Evolutionary conservation across 1,139 yeast species (phyloP).

Genomic region (Wickerhamiella infanticola): DNA sequence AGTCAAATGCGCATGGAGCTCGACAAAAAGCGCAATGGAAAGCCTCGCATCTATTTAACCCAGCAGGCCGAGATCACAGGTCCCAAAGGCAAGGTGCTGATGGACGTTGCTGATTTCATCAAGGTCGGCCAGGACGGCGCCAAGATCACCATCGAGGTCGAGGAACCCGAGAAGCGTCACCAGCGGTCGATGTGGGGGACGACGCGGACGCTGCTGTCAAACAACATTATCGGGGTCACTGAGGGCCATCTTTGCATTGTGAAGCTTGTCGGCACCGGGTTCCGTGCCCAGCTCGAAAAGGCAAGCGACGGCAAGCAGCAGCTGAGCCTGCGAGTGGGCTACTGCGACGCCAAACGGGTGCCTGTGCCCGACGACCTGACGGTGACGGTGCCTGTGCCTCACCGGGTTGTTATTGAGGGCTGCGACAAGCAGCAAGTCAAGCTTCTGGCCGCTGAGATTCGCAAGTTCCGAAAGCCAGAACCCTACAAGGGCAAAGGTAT

Average conservation of each 20-base stretch:
- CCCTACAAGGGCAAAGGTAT: conserved; percentile 98
- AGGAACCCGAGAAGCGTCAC: conserved; percentile 40
- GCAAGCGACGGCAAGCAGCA: conserved; percentile 36
- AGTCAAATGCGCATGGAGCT: conserved; percentile 21
- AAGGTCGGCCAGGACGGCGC: conserved; percentile 25
- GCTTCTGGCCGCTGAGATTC: conserved; percentile 74
- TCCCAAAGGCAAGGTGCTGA: conserved; percentile 54
- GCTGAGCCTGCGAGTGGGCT: conserved; percentile 70
- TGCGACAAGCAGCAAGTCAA: conserved; percentile 75
- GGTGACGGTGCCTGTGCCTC: conserved; percentile 73
- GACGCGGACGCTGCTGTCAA: conserved; percentile 59
- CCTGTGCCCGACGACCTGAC: conserved; percentile 58
- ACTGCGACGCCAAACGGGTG: conserved; percentile 53
- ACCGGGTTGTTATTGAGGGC: conserved; percentile 76
- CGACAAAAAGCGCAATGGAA: conserved; percentile 39
- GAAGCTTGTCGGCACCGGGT: conserved; percentile 93
- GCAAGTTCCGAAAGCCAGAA: conserved; percentile 88
- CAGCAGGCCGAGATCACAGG: conserved; percentile 56
- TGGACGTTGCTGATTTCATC: conserved; percentile 64
- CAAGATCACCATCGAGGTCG: conserved; percentile 39
- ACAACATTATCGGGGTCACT: conserved; percentile 70
- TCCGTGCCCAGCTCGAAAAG: conserved; percentile 57
- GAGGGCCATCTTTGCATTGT: conserved; percentile 86
- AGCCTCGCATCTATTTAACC: conserved; percentile 41
- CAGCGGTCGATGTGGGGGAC: conserved; percentile 97